Evolutionary conservation across 352 stramenopile species (phyloP).

Genomic region (Blastocystis sp.): DNA sequence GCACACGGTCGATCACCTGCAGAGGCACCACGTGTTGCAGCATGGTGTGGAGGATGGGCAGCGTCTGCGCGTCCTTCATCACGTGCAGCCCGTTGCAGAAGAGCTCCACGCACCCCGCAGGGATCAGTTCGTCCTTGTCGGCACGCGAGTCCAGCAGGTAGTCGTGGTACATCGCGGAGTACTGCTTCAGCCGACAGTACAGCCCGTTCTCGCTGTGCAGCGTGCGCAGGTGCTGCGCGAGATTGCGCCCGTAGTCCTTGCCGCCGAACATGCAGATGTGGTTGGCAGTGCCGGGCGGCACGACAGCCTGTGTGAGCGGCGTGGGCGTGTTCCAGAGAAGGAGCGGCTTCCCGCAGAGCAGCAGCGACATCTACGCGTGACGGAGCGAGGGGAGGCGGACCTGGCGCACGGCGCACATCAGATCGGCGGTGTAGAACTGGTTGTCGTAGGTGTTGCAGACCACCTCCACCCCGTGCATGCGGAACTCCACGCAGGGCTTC

Average conservation of each 20-base stretch:
- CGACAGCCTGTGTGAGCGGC: not conserved
- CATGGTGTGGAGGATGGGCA: slow-evolving; percentile 16
- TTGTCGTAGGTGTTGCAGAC: slow-evolving; percentile 50
- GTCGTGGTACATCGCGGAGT: slow-evolving; percentile 39
- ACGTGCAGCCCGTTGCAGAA: slow-evolving; percentile 51
- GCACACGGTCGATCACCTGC: not conserved
- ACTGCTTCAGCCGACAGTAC: slow-evolving; percentile 43
- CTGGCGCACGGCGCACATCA: not conserved
- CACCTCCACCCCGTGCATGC: not conserved
- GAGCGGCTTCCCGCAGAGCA: slow-evolving; percentile 10
- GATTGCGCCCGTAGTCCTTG: not conserved
- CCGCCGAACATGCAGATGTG: slow-evolving; percentile 66
- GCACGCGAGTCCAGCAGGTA: slow-evolving; percentile 4
- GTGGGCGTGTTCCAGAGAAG: slow-evolving; percentile 17
- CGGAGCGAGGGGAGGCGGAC: not conserved
- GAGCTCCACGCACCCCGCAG: slow-evolving; percentile 35
- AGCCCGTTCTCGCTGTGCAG: slow-evolving; percentile 14
- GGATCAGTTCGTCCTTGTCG: not conserved
- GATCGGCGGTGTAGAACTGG: slow-evolving; percentile 26
- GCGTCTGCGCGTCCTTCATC: not conserved
- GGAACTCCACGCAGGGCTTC: slow-evolving; percentile 2
- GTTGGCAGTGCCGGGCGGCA: not conserved
- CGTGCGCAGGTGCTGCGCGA: not conserved
- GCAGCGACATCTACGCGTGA: slow-evolving; percentile 34
- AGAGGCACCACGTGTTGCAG: not conserved